phyloP scores from a whole-genome alignment of 257 asterid genomes.

The Solanum tarijense region DNA sequence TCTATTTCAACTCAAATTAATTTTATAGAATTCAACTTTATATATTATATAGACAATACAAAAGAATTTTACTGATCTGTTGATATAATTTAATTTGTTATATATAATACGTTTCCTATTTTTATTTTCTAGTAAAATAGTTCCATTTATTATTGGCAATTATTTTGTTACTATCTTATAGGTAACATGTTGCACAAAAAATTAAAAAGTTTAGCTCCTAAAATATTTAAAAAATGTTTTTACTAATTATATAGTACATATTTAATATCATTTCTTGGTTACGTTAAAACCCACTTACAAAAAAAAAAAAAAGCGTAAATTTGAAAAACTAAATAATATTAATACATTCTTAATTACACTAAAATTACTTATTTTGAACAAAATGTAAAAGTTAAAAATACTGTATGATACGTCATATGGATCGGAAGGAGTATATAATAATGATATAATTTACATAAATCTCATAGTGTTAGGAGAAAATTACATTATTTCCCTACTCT shows the following conservation, averaged over 20 bases:
- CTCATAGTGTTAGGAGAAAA: neutral
- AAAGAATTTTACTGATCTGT: neutral
- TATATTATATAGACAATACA: too few species aligned
- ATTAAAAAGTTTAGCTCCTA: too few species aligned
- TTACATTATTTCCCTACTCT: fast-evolving
- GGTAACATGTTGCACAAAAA: neutral
- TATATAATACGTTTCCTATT: neutral
- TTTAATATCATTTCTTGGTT: neutral
- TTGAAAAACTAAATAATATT: neutral
- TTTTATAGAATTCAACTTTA: neutral
- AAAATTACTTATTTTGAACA: neutral
- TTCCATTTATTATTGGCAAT: neutral
- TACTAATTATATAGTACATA: neutral
- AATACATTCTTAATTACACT: neutral
- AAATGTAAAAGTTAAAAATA: neutral
- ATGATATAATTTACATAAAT: neutral
- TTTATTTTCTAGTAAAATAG: neutral
- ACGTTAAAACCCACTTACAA: neutral
- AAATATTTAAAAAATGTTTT: neutral
- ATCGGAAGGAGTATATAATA: neutral
- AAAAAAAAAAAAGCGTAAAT: neutral
- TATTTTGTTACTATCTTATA: too few species aligned
- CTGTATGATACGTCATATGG: neutral
- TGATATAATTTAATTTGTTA: neutral
- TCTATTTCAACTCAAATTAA: neutral